Evolutionary conservation across 1,139 yeast genomes (phyloP).

Genomic region (Zygosaccharomyces pseudobailii): DNA sequence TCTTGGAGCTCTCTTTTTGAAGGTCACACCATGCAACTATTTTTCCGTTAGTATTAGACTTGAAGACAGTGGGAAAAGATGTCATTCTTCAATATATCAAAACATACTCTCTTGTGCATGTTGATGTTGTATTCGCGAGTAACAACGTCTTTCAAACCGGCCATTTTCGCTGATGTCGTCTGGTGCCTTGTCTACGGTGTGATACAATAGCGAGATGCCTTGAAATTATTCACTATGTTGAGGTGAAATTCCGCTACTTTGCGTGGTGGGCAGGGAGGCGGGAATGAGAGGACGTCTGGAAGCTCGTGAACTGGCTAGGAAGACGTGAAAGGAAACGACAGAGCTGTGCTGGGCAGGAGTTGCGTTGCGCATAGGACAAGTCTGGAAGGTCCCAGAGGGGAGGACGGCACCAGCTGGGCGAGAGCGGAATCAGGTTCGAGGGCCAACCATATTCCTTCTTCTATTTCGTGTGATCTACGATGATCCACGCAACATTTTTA

Average conservation of each 20-base stretch:
- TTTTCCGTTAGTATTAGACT: neutral
- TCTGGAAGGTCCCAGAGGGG: too few species aligned
- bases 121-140: slow-evolving; percentile 99
- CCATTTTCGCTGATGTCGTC: slow-evolving; percentile 43
- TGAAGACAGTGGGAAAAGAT: neutral
- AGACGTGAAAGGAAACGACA: too few species aligned
- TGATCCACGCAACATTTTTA: slow-evolving; percentile 1
- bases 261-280: neutral
- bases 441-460: too few species aligned
- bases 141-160: slow-evolving; percentile 99
- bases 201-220: neutral
- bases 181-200: neutral
- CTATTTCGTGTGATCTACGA: too few species aligned
- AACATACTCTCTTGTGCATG: slow-evolving; percentile 97
- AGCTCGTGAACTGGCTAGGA: neutral
- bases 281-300: neutral
- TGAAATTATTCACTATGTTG: slow-evolving; percentile 4
- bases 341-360: too few species aligned
- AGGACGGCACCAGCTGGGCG: neutral
- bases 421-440: too few species aligned
- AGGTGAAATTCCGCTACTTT: neutral
- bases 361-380: neutral
- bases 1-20: slow-evolving; percentile 99
- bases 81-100: neutral
- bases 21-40: slow-evolving; percentile 93